phyloP scores from a whole-genome alignment of 768 basidiomycete species.

The Leccinum sublutescens region DNA sequence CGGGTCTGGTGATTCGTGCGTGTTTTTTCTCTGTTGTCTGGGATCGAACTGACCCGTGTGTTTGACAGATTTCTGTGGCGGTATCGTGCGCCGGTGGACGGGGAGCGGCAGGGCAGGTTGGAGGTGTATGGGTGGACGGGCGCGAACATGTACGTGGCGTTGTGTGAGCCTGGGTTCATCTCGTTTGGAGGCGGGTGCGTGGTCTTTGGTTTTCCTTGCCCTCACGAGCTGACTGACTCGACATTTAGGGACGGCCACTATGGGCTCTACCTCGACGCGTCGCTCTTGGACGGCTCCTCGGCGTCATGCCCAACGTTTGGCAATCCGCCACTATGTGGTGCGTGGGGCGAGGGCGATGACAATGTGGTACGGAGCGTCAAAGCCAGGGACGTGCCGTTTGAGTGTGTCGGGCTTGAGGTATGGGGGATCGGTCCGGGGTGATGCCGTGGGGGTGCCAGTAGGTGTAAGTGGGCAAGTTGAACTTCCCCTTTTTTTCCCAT shows the following conservation, averaged over 20 bases:
- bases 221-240: background rate
- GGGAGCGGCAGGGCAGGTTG: constrained; percentile 35
- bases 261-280: constrained; percentile 83
- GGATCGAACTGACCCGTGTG: background rate
- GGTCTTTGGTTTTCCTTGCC: background rate
- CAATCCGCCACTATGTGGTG: constrained; percentile 74
- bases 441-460: background rate
- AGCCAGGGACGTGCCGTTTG: constrained; percentile 59
- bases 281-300: constrained; percentile 80
- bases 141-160: constrained; percentile 83
- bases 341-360: constrained; percentile 12
- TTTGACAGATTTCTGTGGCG: constrained; percentile 9
- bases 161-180: constrained; percentile 77
- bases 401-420: constrained; percentile 89
- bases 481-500: background rate
- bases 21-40: background rate
- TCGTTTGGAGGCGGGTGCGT: constrained; percentile 93
- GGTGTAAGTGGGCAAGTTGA: background rate
- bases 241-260: constrained; percentile 68
- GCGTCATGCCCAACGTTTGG: constrained; percentile 83
- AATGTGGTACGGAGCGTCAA: constrained; percentile 23
- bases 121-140: constrained; percentile 83
- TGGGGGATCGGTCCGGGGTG: constrained; percentile 63
- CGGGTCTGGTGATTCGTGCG: constrained; percentile 89
- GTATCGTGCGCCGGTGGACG: constrained; percentile 34